Evolutionary conservation across 1,284 basidiomycete species (phyloP).

Genomic region (Nidula niveotomentosa): DNA sequence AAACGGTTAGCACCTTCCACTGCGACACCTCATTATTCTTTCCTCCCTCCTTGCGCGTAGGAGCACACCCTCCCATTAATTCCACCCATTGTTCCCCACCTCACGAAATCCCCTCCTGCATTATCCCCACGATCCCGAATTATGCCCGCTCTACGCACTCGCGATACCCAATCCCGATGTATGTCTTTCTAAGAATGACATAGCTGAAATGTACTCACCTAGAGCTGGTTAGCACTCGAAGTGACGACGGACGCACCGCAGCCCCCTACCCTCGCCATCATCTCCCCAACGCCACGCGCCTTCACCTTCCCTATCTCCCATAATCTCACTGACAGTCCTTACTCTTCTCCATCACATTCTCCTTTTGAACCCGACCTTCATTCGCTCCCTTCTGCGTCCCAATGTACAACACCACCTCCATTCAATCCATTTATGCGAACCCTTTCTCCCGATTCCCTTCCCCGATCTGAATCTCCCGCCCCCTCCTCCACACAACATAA

Average conservation of each 20-base stretch:
- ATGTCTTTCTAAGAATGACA: conserved; percentile 26
- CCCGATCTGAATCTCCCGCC: conserved; percentile 26
- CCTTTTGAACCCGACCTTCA: conserved; percentile 70
- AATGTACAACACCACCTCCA: conserved; percentile 29
- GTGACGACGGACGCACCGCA: conserved; percentile 65
- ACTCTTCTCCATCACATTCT: conserved; percentile 59
- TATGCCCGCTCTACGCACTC: conserved; percentile 69
- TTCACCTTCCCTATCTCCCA: conserved; percentile 61
- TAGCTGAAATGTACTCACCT: conserved; percentile 8
- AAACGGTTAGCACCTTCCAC: conserved; percentile 35
- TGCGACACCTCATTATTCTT: conserved; percentile 45
- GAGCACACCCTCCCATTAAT: conserved; percentile 22
- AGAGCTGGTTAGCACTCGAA: conserved; percentile 57
- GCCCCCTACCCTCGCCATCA: conserved; percentile 60
- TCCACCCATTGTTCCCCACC: conserved; percentile 20
- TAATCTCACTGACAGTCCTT: conserved; percentile 60
- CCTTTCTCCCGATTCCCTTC: conserved; percentile 42
- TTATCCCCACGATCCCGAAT: conserved; percentile 4
- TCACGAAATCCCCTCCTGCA: conserved; percentile 13
- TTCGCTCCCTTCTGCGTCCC: conserved; percentile 39
- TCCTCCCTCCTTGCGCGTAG: conserved; percentile 10
- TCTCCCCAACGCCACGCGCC: conserved; percentile 77
- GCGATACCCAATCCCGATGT: conserved; percentile 67
- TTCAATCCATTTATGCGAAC: conserved; percentile 39
- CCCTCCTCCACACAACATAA: conserved; percentile 46